Percentiles rank a stretch among this genome's conserved stretches.
Conservation (phyloP, 371 early-diverging fungal genomes). For the Mucor lusitanicus region DNA sequence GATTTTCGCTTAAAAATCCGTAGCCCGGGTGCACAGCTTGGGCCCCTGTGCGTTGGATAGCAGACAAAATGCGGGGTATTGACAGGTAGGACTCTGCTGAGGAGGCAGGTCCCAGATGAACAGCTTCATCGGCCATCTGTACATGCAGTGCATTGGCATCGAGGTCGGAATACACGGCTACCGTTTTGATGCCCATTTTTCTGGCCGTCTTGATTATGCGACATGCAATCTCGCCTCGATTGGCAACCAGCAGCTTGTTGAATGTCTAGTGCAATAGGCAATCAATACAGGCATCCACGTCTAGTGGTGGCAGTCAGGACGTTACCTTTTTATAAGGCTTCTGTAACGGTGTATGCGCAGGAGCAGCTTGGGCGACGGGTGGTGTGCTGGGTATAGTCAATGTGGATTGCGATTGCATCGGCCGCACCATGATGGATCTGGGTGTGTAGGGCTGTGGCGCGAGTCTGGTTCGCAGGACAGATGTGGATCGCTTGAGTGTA, state of each 20-base stretch:
- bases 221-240: conserved; percentile 57
- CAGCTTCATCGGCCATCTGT: conserved; percentile 80
- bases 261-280: conserved; percentile 33
- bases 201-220: conserved; percentile 59
- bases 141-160: conserved; percentile 85
- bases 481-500: background rate
- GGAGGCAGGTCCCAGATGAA: conserved; percentile 66
- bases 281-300: background rate
- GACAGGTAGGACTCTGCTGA: conserved; percentile 72
- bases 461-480: background rate
- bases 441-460: background rate
- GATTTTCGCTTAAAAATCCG: conserved; percentile 89
- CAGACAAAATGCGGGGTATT: conserved; percentile 65
- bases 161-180: conserved; percentile 94
- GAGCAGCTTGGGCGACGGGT: background rate
- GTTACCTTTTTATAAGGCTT: conserved; percentile 5
- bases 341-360: background rate
- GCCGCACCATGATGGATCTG: background rate
- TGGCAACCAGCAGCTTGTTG: conserved; percentile 55
- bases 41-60: conserved; percentile 62
- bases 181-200: conserved; percentile 92
- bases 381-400: background rate
- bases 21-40: conserved; percentile 86
- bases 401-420: background rate
- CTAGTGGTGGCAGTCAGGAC: background rate